phyloP scores from a whole-genome alignment of 2,329 filamentous ascomycete genomes.

The Pezizomycotina sp. region DNA sequence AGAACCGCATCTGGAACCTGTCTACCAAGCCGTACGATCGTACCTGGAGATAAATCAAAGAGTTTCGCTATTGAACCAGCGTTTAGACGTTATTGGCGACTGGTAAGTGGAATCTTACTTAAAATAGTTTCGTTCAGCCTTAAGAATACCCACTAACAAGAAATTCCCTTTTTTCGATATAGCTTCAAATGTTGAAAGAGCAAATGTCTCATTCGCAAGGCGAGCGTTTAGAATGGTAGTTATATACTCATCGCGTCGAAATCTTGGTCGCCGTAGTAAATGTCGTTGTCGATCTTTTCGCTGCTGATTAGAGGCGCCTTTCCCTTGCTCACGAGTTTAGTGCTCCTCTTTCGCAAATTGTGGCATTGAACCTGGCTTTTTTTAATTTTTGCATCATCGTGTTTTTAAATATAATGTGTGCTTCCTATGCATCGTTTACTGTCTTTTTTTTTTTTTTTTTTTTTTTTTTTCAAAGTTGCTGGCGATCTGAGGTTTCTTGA shows the following conservation, averaged over 20 bases:
- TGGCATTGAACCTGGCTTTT: not conserved
- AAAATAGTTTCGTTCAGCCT: not conserved
- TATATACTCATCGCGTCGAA: conserved; percentile 93
- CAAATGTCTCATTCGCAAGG: conserved; percentile 87
- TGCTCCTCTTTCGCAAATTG: not conserved
- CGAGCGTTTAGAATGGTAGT: conserved; percentile 81
- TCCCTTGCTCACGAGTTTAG: not conserved
- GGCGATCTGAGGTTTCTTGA: not conserved
- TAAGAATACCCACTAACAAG: not conserved
- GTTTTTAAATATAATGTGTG: not conserved
- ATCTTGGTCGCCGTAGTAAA: conserved; percentile 91
- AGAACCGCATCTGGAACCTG: conserved; percentile 86
- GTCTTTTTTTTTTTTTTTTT: conserved; percentile 1
- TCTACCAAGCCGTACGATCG: conserved; percentile 86
- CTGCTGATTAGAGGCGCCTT: conserved; percentile 19
- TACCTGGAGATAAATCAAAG: conserved; percentile 98
- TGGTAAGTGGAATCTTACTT: conserved; percentile 29
- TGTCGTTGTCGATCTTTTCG: conserved; percentile 68
- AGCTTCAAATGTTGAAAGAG: conserved; percentile 77
- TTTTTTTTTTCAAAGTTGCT: not conserved
- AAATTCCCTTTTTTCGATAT: not conserved
- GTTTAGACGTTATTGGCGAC: conserved; percentile 85
- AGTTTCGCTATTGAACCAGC: conserved; percentile 72
- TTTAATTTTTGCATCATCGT: not conserved
- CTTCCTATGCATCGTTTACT: conserved; percentile 1